A percentile compares a stretch with the other conserved stretches of the same genome.
phyloP scores from a whole-genome alignment of 208 protist species.

The Trypanosoma scelopori region DNA sequence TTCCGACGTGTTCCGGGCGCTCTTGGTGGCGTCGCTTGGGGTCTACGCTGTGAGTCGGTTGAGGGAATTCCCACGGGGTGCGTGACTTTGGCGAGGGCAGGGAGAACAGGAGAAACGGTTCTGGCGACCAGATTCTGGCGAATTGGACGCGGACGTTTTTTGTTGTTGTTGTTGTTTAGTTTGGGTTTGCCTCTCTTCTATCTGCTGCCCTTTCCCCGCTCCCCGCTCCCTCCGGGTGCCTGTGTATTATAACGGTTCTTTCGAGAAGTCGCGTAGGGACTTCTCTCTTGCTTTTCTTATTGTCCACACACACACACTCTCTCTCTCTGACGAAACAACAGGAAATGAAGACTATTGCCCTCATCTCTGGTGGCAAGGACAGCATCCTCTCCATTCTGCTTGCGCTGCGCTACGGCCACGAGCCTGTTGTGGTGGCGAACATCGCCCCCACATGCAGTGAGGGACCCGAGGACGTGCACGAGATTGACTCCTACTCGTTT shows the following conservation, averaged over 20 bases:
- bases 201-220: no score
- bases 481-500: conserved; percentile 99
- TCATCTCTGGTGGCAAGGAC: conserved; percentile 99
- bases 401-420: conserved; percentile 95
- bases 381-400: conserved; percentile 93
- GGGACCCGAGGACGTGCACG: conserved; percentile 42
- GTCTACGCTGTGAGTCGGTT: conserved; percentile 1
- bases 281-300: no score
- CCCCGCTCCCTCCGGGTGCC: no score
- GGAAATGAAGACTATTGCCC: conserved; percentile 95
- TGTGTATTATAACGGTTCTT: no score
- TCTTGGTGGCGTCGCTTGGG: conserved; percentile 15
- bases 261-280: no score
- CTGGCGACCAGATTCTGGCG: no score
- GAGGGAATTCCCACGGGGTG: neutral
- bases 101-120: neutral
- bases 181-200: no score
- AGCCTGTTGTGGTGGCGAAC: conserved; percentile 96
- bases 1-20: conserved; percentile 6
- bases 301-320: no score
- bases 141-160: no score
- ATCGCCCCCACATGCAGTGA: conserved; percentile 52
- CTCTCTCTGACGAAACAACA: neutral
- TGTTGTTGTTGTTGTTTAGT: no score
- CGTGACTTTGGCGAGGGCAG: neutral